Base-by-base conservation (phyloP, 176 grass and related monocot species). In the Chrysopogon serrulatus region DNA sequence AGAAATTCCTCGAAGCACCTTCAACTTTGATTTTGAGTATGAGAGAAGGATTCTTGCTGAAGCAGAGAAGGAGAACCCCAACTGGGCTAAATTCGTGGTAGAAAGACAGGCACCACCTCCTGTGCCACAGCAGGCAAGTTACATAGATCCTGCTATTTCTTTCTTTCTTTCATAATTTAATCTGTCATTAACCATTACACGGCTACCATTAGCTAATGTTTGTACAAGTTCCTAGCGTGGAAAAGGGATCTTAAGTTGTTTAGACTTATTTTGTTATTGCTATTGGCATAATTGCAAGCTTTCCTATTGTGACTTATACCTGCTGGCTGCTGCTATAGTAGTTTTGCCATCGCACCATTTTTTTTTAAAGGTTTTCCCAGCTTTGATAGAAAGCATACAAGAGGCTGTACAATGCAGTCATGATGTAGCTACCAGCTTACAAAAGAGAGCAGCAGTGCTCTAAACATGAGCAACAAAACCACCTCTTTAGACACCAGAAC, bases 11-110 rank as follows among this genome's bases (percentile, higher is more conserved):
- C 83, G 91, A 72, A 91, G 91, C 65, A 92, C 84, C 49, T 96
- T 99, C 66, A 89, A 95, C 28, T 99, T 90, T 62, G 91, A 99
- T 79, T 99, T 96, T 87, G 96, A 99, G 26, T 99, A 90, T 86
- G 96, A 99, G 60, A 94, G 80, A 86, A 92, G 77, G 75, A 99
- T 99, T 80, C 89, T 99, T 74, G 93, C 89, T 16, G 96, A 99
- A 78, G 91, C 96, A 34, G 96, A 95, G 32, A 99, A 92, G 85
- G 93, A 99, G 39, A 92, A 61, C 53, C 96, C 93, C 28, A 95
- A 96, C 76, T 99, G 96, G 96, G 83, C 73, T 65, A 94, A 78
- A 72, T 94, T 96, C 79, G 74, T 92, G 12, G 39, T 80, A 43
- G 89, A 94, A 94, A 86, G 79, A 54, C 89, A 85, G n/a, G 42